Evolutionary conservation across 768 basidiomycete species (phyloP).

Genomic region (Piloderma croceum): DNA sequence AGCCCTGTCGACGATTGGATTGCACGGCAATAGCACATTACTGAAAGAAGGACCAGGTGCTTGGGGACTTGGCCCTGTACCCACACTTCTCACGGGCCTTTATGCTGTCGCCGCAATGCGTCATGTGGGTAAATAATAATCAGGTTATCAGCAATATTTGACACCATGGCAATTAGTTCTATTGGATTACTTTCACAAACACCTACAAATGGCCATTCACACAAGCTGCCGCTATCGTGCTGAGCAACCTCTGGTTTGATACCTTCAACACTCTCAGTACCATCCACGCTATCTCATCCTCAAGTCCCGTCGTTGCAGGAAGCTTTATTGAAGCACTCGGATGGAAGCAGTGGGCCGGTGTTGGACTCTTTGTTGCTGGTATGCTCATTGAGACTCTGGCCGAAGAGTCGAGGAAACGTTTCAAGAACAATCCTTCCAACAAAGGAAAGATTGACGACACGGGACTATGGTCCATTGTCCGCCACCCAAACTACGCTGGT

Average conservation of each 20-base stretch:
- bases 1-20: slow-evolving; percentile 9
- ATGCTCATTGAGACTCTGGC: slow-evolving; percentile 15
- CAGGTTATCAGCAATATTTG: too few relatives aligned
- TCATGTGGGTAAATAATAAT: too few relatives aligned
- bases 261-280: too few relatives aligned
- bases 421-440: slow-evolving; percentile 21
- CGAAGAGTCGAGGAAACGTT: slow-evolving; percentile 17
- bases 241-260: too few relatives aligned
- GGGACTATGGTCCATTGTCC: slow-evolving; percentile 3
- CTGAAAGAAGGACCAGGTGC: slow-evolving; percentile 9
- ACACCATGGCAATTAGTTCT: too few relatives aligned
- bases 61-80: slow-evolving; percentile 8
- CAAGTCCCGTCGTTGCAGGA: too few relatives aligned
- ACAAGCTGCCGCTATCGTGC: too few relatives aligned
- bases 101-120: slow-evolving; percentile 11
- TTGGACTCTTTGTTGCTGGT: slow-evolving; percentile 13
- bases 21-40: slow-evolving; percentile 11
- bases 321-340: too few relatives aligned
- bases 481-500: neutral
- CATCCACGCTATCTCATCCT: too few relatives aligned
- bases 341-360: slow-evolving; percentile 13
- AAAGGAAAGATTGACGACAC: slow-evolving; percentile 4
- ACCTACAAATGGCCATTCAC: too few relatives aligned
- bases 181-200: too few relatives aligned
- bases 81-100: slow-evolving; percentile 12